A percentile compares a stretch with the other conserved stretches of the same genome.
phyloP scores from a whole-genome alignment of 2,329 filamentous ascomycete genomes.

The Epichloe hybrida region DNA sequence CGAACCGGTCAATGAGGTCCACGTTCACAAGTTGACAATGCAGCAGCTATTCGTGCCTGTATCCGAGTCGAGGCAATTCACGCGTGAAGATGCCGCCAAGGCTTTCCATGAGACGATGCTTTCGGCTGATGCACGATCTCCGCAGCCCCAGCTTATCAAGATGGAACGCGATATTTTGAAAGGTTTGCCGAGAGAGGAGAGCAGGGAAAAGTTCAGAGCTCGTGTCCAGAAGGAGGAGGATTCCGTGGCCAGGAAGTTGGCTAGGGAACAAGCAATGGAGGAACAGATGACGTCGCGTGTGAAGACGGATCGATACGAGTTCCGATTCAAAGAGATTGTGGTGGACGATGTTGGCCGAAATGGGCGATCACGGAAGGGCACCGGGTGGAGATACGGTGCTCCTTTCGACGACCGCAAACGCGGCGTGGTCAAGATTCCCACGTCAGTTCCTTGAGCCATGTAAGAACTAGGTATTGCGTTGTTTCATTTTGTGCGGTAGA shows the following conservation, averaged over 20 bases:
- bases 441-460: constrained; percentile 36
- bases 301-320: constrained; percentile 42
- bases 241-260: constrained; percentile 21
- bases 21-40: constrained; percentile 46
- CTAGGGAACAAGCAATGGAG: constrained; percentile 20
- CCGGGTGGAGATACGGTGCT: constrained; percentile 51
- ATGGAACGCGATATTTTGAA: constrained; percentile 35
- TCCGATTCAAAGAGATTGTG: constrained; percentile 47
- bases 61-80: constrained; percentile 49
- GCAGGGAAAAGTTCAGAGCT: constrained; percentile 26
- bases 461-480: background rate
- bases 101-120: constrained; percentile 49
- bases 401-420: constrained; percentile 49
- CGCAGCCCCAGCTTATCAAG: constrained; percentile 46
- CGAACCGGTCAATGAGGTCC: constrained; percentile 51
- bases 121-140: constrained; percentile 46
- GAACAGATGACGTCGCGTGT: constrained; percentile 30
- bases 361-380: constrained; percentile 36
- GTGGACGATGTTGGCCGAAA: constrained; percentile 41
- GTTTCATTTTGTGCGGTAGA: background rate
- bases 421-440: constrained; percentile 55
- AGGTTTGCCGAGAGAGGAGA: constrained; percentile 24
- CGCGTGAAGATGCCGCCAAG: constrained; percentile 50
- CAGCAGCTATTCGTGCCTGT: constrained; percentile 53
- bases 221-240: constrained; percentile 31